Base-by-base conservation (phyloP, 352 stramenopile species). In the Plasmopara viticola region DNA sequence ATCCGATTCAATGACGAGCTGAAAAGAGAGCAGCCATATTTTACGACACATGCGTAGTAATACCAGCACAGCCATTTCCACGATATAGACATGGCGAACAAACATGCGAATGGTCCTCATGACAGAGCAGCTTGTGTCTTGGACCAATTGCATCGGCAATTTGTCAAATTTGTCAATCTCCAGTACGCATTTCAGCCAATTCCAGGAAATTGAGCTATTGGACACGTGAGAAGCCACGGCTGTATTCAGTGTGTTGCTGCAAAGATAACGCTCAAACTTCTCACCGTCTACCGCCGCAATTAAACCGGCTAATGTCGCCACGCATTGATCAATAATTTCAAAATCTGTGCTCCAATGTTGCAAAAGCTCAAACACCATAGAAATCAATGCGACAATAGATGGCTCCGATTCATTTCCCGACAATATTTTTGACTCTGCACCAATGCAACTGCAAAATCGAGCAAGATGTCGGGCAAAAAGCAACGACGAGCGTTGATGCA, bases 11-110 rank as follows among this genome's bases (percentile, higher is more conserved):
- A 61, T 31, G 6, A 68, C n/a, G 33, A 62, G 41, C 14, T 42
- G 47, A 31, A 56, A 12, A 46, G 47, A 25, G 1, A 67, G 40
- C 15, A 25, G 20, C 3, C 3, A 3, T 25, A 3, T 25, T 25
- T 62, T 39, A 7, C 18, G 42, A n/a, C 56, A 65, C 14, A 62
- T 48, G 5, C 30, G 31, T 15, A 46, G 8, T 14, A 65, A 15
- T 20, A 68, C 20, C 13, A 39, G 2, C 12, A 62, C 12, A 18
- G 61, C 42, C 15, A 39, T 62, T 14, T 45, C 39, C 15, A 68
- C 56, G 48, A 68, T 64, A 41, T 54, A 65, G 41, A 18, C 58
- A 40, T 68, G 61, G 15, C 51, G 54, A 30, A 62, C 62, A 43
- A 56, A 65, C 51, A 62, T 62, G 9, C 34, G 43, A 43, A 62